Conservation (phyloP, 805 yeast genomes). For the Suhomyces pyralidae region DNA sequence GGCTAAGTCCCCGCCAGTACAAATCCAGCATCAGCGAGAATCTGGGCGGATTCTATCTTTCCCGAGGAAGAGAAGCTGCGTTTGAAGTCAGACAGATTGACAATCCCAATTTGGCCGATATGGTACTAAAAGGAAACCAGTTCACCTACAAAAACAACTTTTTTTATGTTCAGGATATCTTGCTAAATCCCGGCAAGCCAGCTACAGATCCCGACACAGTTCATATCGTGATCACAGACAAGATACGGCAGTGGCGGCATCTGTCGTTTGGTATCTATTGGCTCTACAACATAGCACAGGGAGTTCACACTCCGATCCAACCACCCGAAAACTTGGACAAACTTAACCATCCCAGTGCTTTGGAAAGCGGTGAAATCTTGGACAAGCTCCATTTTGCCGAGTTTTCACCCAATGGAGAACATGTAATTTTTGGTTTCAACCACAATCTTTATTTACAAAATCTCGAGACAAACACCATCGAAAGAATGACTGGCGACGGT, state of each 20-base stretch:
- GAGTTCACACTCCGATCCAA: slow-evolving; percentile 31
- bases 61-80: slow-evolving; percentile 8
- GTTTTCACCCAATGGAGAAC: slow-evolving; percentile 73
- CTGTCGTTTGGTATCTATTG: slow-evolving; percentile 37
- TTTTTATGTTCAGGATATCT: slow-evolving; percentile 28
- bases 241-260: slow-evolving; percentile 41
- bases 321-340: slow-evolving; percentile 17
- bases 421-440: slow-evolving; percentile 63
- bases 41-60: slow-evolving; percentile 30
- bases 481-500: slow-evolving; percentile 68
- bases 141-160: slow-evolving; percentile 44
- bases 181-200: slow-evolving; percentile 38
- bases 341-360: slow-evolving; percentile 5
- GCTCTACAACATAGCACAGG: slow-evolving; percentile 28
- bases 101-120: slow-evolving; percentile 19
- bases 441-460: slow-evolving; percentile 66
- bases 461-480: slow-evolving; percentile 20
- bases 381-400: slow-evolving; percentile 41
- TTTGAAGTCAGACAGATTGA: slow-evolving; percentile 26
- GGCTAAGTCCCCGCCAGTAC: slow-evolving; percentile 29
- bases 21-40: not conserved
- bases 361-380: slow-evolving; percentile 12
- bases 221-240: slow-evolving; percentile 57
- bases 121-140: slow-evolving; percentile 25
- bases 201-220: slow-evolving; percentile 40